Evolutionary conservation across 345 rosid species (phyloP), one percentile per base, ranked within the genome.

Genomic region (Dipteronia sinensis): DNA sequence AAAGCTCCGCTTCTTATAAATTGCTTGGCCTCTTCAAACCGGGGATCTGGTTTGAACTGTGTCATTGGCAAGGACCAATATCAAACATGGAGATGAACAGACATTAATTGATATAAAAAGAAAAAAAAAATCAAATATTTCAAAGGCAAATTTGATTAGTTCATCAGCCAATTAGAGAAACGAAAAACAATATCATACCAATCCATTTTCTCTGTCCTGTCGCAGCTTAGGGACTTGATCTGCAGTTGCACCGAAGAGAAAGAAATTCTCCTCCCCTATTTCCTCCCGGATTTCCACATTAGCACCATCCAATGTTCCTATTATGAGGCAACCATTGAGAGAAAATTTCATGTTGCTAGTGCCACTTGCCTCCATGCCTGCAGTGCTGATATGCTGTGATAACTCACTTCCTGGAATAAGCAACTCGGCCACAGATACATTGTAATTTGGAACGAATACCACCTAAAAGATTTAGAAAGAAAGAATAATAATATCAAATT

Each of bases 361-460:
- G 63, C 99, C 99, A 86, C 99, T 95, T 68, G 99, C 99, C 86
- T 95, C 99, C 99, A 95, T 95, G 78, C 99, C 99, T 74, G 98
- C 98, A 67, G 99, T 95, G 84, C 99, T 95, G 67, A 95, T 95
- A 85, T 95, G 98, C 79, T 95, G 99, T 42, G 99, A 95, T 51
- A 95, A 82, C 85, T 95, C 99, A 69, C 99, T 93, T 84, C 99
- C 99, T 15, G 99, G 99, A 79, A 95, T 93, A 65, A 95, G 97
- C 83, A 91, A 65, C 86, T 95, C 99, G 16, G 99, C 99, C 44
- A 90, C 98, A 19, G 99, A 90, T 20, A 95, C 98, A 73, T 95
- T 95, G 92, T 95, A 95, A 79, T 95, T 95, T 77, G 98, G 99
- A 82, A 95, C 91, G 81, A 93, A 95, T 58, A 95, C 93, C n/a